These are phyloP conservation scores for Lipomyces mesembrius DNA, from an alignment of 805 yeast genomes.

Conservation along the genomic window DNA sequence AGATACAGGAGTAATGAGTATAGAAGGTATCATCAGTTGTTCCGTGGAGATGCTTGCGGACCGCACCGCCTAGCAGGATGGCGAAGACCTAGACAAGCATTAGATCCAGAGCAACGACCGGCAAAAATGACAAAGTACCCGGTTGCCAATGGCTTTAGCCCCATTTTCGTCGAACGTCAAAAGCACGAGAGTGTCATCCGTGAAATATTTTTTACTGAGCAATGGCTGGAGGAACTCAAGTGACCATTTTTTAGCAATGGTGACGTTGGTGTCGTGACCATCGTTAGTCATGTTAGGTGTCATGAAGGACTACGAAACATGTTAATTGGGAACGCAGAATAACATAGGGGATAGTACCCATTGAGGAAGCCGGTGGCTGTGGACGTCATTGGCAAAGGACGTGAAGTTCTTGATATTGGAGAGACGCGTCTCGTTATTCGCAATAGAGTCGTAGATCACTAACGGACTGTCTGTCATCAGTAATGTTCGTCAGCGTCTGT, in stretches of 20 bases:
- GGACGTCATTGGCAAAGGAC: constrained; percentile 47
- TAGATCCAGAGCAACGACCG: neutral
- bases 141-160: constrained; percentile 52
- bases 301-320: constrained; percentile 45
- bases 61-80: constrained; percentile 55
- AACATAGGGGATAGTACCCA: constrained; percentile 42
- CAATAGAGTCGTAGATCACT: constrained; percentile 51
- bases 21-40: constrained; percentile 55
- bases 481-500: neutral
- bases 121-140: constrained; percentile 36
- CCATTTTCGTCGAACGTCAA: constrained; percentile 59
- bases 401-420: constrained; percentile 56
- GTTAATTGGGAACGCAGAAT: too few species aligned
- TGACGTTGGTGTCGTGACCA: constrained; percentile 56
- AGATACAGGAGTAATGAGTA: constrained; percentile 57
- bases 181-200: constrained; percentile 52
- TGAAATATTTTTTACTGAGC: constrained; percentile 52
- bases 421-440: constrained; percentile 46
- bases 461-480: constrained; percentile 45
- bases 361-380: constrained; percentile 53
- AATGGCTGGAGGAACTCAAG: constrained; percentile 53
- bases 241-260: constrained; percentile 55
- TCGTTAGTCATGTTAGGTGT: constrained; percentile 61
- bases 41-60: constrained; percentile 51
- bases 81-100: constrained; percentile 43